These are phyloP conservation scores for Melanomma pulvis-pyrius DNA, from an alignment of 495 filamentous ascomycete genomes.

Conservation along the genomic window DNA sequence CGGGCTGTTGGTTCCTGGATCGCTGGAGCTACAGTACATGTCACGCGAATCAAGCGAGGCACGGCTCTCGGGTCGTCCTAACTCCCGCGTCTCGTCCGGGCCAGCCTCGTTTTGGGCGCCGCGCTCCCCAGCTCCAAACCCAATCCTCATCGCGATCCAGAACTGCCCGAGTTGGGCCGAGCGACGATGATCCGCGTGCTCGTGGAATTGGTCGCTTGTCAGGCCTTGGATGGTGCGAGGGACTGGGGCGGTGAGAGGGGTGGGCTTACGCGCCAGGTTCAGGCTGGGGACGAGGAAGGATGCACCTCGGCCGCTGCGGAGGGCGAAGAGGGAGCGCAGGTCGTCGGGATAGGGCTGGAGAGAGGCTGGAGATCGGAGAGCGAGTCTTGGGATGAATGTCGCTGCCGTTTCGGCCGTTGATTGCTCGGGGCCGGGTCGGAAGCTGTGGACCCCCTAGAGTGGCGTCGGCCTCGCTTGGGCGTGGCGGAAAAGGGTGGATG, in stretches of 20 bases:
- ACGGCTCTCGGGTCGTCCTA: not conserved
- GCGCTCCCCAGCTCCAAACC: no score
- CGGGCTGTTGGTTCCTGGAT: not conserved
- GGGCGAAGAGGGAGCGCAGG: not conserved
- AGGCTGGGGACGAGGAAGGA: not conserved
- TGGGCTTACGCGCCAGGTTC: not conserved
- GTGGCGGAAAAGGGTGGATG: constrained; percentile 4
- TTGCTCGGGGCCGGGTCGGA: not conserved
- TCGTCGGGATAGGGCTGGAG: not conserved
- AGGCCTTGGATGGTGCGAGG: not conserved
- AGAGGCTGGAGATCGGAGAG: not conserved
- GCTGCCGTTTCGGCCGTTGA: not conserved
- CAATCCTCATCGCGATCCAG: not conserved
- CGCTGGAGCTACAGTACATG: no score
- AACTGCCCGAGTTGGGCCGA: not conserved
- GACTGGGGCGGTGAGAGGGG: not conserved
- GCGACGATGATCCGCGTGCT: no score
- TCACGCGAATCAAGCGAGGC: not conserved
- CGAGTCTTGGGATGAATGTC: not conserved
- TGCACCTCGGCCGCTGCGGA: not conserved
- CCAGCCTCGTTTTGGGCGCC: not conserved
- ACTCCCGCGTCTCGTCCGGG: not conserved
- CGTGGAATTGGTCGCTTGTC: not conserved
- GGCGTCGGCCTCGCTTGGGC: constrained; percentile 7
- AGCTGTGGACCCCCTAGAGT: not conserved